Conservation (phyloP, 1,139 yeast genomes). For the Kodamaea fungicola region DNA sequence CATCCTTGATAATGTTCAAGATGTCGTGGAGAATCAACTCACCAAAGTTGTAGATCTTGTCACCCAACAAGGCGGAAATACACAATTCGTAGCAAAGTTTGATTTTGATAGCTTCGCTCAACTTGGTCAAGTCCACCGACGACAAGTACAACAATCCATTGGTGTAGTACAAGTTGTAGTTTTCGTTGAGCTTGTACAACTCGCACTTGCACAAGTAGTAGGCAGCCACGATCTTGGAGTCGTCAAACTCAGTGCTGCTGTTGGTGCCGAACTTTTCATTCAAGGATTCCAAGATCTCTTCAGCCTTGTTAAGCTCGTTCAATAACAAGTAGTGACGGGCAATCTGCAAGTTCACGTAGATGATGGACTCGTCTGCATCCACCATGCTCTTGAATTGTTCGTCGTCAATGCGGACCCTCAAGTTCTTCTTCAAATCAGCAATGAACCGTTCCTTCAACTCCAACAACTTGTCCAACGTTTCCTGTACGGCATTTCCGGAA, state of each 20-base stretch:
- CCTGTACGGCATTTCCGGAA: slow-evolving; percentile 29
- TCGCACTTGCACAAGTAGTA: slow-evolving; percentile 80
- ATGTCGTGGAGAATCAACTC: slow-evolving; percentile 90
- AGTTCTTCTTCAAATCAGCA: slow-evolving; percentile 26
- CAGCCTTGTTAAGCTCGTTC: slow-evolving; percentile 60
- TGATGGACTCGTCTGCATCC: slow-evolving; percentile 38
- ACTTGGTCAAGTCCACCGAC: slow-evolving; percentile 37
- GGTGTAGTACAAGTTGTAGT: slow-evolving; percentile 77
- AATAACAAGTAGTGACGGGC: slow-evolving; percentile 66
- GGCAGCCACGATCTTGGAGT: slow-evolving; percentile 74
- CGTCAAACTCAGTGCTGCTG: slow-evolving; percentile 47
- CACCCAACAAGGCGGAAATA: slow-evolving; percentile 86
- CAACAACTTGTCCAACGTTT: slow-evolving; percentile 55
- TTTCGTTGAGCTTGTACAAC: slow-evolving; percentile 68
- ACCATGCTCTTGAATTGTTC: slow-evolving; percentile 37
- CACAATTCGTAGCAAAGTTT: slow-evolving; percentile 75
- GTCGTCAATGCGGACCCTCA: slow-evolving; percentile 25
- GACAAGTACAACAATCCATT: slow-evolving; percentile 53
- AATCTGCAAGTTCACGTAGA: slow-evolving; percentile 72
- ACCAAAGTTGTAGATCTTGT: slow-evolving; percentile 91
- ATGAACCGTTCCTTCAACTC: slow-evolving; percentile 50
- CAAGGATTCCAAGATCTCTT: slow-evolving; percentile 62
- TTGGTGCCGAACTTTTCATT: slow-evolving; percentile 52
- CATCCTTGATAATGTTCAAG: slow-evolving; percentile 48
- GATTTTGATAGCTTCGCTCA: slow-evolving; percentile 18